These are phyloP conservation scores for Metschnikowia cubensis DNA, from an alignment of 805 yeast species.

Conservation along the genomic window DNA sequence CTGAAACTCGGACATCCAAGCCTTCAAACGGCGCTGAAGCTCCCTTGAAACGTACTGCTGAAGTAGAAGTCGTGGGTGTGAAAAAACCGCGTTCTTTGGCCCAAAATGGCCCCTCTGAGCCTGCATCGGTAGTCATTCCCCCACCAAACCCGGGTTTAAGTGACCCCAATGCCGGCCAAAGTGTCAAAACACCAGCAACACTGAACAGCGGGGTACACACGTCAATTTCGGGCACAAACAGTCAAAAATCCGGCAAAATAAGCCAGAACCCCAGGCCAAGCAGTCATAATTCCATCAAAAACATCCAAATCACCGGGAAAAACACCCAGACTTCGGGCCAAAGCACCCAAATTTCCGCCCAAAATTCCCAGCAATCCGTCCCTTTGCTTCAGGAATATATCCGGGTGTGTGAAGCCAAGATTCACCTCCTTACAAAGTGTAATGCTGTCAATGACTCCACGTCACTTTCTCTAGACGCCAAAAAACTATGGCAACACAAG, in stretches of 20 bases:
- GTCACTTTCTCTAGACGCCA: conserved; percentile 35
- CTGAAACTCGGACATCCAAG: not conserved
- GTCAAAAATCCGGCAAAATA: too few relatives aligned
- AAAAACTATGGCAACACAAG: conserved; percentile 23
- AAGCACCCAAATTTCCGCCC: not conserved
- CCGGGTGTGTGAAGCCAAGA: conserved; percentile 25
- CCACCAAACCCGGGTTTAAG: too few relatives aligned
- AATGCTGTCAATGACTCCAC: conserved; percentile 34
- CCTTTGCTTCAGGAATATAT: conserved; percentile 22
- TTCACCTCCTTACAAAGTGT: conserved; percentile 26
- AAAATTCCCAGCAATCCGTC: not conserved
- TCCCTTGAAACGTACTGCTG: not conserved
- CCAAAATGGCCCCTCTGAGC: not conserved
- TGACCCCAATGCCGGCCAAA: too few relatives aligned
- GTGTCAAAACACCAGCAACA: too few relatives aligned
- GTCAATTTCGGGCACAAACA: too few relatives aligned
- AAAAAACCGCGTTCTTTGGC: not conserved
- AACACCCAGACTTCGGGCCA: conserved; percentile 4
- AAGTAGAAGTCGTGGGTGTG: not conserved
- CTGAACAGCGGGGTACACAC: too few relatives aligned
- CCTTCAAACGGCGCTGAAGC: not conserved
- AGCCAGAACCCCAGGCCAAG: too few relatives aligned
- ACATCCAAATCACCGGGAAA: too few relatives aligned
- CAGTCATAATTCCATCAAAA: too few relatives aligned
- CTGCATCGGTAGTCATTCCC: too few relatives aligned